phyloP scores from a whole-genome alignment of 2,329 filamentous ascomycete species.

The Neoarthrinium moseri region DNA sequence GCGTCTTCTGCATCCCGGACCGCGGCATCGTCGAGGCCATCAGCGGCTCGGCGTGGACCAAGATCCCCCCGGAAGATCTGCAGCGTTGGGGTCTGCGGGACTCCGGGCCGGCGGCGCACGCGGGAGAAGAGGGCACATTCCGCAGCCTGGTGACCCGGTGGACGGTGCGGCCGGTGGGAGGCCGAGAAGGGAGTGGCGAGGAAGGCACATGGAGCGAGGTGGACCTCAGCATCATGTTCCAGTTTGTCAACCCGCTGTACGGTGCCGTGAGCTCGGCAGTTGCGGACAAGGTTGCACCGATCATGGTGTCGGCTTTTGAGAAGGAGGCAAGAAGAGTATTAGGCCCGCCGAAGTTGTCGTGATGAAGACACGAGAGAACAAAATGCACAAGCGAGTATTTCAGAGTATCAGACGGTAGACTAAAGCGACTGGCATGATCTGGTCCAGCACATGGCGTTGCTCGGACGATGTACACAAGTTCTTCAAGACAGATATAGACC shows the following conservation, averaged over 20 bases:
- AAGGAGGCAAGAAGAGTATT: constrained; percentile 65
- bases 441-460: no score
- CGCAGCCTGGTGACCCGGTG: constrained; percentile 69
- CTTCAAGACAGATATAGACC: no score
- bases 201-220: constrained; percentile 64
- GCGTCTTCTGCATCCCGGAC: constrained; percentile 73
- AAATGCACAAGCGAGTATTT: no score
- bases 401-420: no score
- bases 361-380: no score
- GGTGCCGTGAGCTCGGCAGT: constrained; percentile 77
- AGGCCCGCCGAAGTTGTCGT: constrained; percentile 24
- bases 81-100: constrained; percentile 21
- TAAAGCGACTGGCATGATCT: no score
- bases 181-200: constrained; percentile 25
- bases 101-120: constrained; percentile 6
- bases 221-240: constrained; percentile 72
- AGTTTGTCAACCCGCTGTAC: constrained; percentile 88
- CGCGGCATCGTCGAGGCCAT: constrained; percentile 72
- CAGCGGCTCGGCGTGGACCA: constrained; percentile 56
- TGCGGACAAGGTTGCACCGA: constrained; percentile 77
- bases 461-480: no score
- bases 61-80: constrained; percentile 33
- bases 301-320: constrained; percentile 95
- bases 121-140: constrained; percentile 50
- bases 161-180: constrained; percentile 55